These are phyloP conservation scores for Phellinidium pouzarii DNA, from an alignment of 1,284 basidiomycete species.

Conservation along the genomic window DNA sequence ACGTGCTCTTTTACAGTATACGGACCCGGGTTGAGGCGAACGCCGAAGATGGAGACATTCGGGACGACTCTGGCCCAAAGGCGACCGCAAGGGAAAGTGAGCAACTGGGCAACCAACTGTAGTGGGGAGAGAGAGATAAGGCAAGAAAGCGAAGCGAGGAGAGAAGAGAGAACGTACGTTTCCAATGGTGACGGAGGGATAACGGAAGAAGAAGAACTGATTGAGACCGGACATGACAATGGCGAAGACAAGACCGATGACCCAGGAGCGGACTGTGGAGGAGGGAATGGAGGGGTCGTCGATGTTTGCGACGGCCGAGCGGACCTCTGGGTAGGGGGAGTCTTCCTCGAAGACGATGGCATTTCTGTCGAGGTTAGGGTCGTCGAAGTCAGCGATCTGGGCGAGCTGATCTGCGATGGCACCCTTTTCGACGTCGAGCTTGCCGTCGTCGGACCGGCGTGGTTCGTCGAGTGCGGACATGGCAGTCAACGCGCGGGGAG, in stretches of 20 bases:
- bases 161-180: conserved; percentile 30
- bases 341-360: conserved; percentile 36
- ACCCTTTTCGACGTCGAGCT: conserved; percentile 15
- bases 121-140: conserved; percentile 15
- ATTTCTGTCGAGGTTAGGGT: conserved; percentile 26
- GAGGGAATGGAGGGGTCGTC: conserved; percentile 30
- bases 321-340: conserved; percentile 40
- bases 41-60: conserved; percentile 38
- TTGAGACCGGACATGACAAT: conserved; percentile 48
- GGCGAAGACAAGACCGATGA: conserved; percentile 43
- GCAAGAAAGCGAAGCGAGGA: conserved; percentile 25
- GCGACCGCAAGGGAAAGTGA: conserved; percentile 52
- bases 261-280: conserved; percentile 32
- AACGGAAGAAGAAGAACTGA: conserved; percentile 51
- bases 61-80: conserved; percentile 47
- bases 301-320: conserved; percentile 30
- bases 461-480: conserved; percentile 11
- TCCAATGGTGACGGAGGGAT: conserved; percentile 40
- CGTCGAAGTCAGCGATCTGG: conserved; percentile 21
- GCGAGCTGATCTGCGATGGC: not conserved
- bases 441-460: conserved; percentile 13
- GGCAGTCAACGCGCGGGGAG: not conserved
- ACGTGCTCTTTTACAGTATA: conserved; percentile 74
- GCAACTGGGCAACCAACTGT: conserved; percentile 45
- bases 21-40: conserved; percentile 61